A percentile compares a stretch with the other conserved stretches of the same genome.
Conservation (phyloP, 2,329 filamentous ascomycete genomes). For the Exophiala aquamarina region DNA sequence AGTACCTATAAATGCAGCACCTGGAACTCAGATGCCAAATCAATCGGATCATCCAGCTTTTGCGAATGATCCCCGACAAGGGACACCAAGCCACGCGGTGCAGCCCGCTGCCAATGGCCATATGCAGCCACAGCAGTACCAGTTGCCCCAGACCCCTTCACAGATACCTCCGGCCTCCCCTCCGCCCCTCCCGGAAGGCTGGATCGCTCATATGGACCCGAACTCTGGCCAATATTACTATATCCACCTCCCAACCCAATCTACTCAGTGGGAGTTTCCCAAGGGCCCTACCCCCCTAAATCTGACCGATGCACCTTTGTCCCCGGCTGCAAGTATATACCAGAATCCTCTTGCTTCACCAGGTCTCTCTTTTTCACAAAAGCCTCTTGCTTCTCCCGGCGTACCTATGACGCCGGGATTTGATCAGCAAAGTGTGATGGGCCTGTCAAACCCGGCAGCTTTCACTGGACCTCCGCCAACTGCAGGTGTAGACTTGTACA, state of each 20-base stretch:
- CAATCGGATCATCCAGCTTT: conserved; percentile 76
- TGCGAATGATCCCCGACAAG: conserved; percentile 72
- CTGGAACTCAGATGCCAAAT: conserved; percentile 35
- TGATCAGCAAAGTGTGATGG: conserved; percentile 76
- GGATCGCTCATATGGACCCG: conserved; percentile 95
- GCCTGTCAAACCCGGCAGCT: conserved; percentile 74
- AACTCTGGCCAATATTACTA: conserved; percentile 99
- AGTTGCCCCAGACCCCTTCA: conserved; percentile 30
- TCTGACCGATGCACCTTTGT: conserved; percentile 77
- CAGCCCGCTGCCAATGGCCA: conserved; percentile 28
- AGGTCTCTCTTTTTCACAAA: conserved; percentile 59
- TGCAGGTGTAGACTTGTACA: conserved; percentile 91
- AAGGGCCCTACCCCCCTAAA: conserved; percentile 90
- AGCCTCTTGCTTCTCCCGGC: conserved; percentile 74
- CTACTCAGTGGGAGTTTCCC: conserved; percentile 98
- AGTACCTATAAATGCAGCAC: conserved; percentile 19
- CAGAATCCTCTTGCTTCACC: conserved; percentile 71
- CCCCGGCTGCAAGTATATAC: conserved; percentile 75
- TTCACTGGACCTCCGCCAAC: conserved; percentile 86
- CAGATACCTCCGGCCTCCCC: conserved; percentile 72
- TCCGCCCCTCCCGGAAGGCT: conserved; percentile 91
- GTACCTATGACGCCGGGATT: conserved; percentile 75
- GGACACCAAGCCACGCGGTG: conserved; percentile 31
- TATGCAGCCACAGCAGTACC: conserved; percentile 6
- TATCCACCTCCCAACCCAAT: conserved; percentile 91